These are phyloP conservation scores for Chara braunii DNA, from an alignment of 139 green algal genomes.

Conservation along the genomic window DNA sequence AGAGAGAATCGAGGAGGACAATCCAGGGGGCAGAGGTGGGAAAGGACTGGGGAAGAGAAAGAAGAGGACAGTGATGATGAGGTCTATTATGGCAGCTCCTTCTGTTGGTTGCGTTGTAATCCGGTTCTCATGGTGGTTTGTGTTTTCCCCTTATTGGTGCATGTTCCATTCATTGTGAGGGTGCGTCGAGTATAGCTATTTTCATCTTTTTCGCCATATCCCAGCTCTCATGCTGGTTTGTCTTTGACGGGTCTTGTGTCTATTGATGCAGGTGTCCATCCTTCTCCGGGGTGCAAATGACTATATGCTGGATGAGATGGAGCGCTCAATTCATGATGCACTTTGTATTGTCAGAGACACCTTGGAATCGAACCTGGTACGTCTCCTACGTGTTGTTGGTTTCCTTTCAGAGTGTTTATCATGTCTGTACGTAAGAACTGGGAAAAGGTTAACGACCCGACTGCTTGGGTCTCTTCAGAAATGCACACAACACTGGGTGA, in stretches of 20 bases:
- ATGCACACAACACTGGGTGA: no score
- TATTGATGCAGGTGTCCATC: conserved; percentile 56
- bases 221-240: not conserved
- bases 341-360: conserved; percentile 97
- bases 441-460: no score
- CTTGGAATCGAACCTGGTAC: conserved; percentile 80
- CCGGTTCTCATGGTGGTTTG: no score
- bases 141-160: not conserved
- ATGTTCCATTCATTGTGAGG: not conserved
- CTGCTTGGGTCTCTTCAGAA: no score
- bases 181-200: not conserved
- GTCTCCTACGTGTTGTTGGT: not conserved
- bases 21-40: no score
- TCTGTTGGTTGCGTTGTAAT: no score
- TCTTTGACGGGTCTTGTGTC: conserved; percentile 3
- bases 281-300: conserved; percentile 95
- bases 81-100: no score
- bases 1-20: no score
- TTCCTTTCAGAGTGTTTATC: no score
- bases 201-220: not conserved
- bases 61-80: no score
- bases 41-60: no score
- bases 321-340: conserved; percentile 91
- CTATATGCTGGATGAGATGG: conserved; percentile 98
- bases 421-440: no score